These are phyloP conservation scores for Xylaria venustula DNA, from an alignment of 495 filamentous ascomycete species.

Conservation along the genomic window DNA sequence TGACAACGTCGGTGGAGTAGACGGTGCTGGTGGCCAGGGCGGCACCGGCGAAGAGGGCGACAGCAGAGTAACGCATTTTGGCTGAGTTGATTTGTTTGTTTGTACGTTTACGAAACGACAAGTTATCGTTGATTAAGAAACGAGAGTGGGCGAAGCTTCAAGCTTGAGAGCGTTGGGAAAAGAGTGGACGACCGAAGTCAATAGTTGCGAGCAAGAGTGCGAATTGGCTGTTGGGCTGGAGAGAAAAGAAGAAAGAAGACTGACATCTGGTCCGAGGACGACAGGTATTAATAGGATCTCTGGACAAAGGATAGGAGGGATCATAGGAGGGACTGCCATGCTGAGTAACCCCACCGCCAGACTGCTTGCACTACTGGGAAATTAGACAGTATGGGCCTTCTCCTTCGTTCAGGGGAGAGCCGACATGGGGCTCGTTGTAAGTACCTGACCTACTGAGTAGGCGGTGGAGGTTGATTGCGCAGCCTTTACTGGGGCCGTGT, in stretches of 20 bases:
- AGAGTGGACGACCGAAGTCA: constrained; percentile 65
- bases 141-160: constrained; percentile 42
- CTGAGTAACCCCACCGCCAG: constrained; percentile 10
- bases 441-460: not conserved
- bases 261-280: constrained; percentile 26
- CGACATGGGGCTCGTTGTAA: not conserved
- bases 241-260: constrained; percentile 37
- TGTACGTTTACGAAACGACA: constrained; percentile 35
- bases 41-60: constrained; percentile 51
- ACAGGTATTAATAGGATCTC: constrained; percentile 42
- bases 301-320: constrained; percentile 31
- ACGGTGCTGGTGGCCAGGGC: constrained; percentile 51
- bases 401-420: constrained; percentile 18
- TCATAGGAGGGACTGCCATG: constrained; percentile 2
- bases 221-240: constrained; percentile 52
- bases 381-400: constrained; percentile 28
- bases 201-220: constrained; percentile 44
- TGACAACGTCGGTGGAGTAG: constrained; percentile 56
- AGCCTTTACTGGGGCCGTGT: not conserved
- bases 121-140: constrained; percentile 25
- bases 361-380: constrained; percentile 23
- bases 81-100: constrained; percentile 27
- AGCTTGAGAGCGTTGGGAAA: constrained; percentile 41
- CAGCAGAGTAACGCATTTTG: constrained; percentile 57
- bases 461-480: constrained; percentile 15